Evolutionary conservation across 2,329 filamentous ascomycete genomes (phyloP), one percentile per base, ranked within the genome.

Genomic region (Ploettnerulaceae sp.): DNA sequence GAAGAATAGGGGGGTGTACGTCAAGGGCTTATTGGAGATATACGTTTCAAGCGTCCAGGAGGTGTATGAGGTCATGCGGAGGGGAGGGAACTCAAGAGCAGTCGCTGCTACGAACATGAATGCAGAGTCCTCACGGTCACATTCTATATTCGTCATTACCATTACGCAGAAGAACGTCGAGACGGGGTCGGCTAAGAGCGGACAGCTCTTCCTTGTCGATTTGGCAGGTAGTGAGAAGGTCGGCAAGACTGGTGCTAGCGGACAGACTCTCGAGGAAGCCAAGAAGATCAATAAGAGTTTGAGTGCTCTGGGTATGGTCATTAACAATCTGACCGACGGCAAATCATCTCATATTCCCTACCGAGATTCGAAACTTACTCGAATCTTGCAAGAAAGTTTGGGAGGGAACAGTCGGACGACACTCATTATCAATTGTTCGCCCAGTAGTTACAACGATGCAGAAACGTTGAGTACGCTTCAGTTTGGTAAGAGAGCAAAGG

Each of bases 281-380:
- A 97, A 97, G 76, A 98, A 98, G 77, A 98, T 98, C 77, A 98
- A 98, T 78, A 97, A 97, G 77, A 96, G 89, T 76, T 78, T 98
- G 73, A 96, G 90, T 71, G 90, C 93, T 45, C 77, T 98, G 51
- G 93, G 93, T 61, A 97, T 96, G 90, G 93, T 97, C 71, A 98
- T 98, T 76, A 97, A 97, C 69, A 82, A 90, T 44, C 72, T 98
- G 60, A 96, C 93, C 2, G 93, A 97, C 66, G 91, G 90, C 64
- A 96, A 95, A 86, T 95, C 90, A 32, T 89, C 86, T 35, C 90
- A 97, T 63, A 79, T 98, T 55, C 93, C 93, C 1, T 98, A 97
- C 68, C 84, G 93, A 76, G 93, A 98, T 70, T 97, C 91, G 36
- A 97, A 97, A 69, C 82, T 98, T 62, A 98, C 93, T 8, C 82